Evolutionary conservation across 192 early-diverging fungal species (phyloP).

Genomic region (Funneliformis mosseae): DNA sequence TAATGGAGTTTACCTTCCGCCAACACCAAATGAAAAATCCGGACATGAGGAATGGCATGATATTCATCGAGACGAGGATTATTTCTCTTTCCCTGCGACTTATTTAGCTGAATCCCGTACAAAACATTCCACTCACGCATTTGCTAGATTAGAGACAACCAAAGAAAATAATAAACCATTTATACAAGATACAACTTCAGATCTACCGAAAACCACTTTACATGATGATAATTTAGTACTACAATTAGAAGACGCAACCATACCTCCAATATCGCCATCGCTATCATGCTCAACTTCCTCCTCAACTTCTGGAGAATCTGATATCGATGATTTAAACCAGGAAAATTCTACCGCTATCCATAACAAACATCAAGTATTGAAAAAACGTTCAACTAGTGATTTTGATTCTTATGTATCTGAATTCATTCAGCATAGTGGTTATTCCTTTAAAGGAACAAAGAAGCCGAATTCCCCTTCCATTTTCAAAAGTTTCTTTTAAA

Average conservation of each 20-base stretch:
- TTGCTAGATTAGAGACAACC: not conserved
- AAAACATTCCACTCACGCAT: not conserved
- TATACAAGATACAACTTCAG: not conserved
- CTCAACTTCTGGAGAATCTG: not conserved
- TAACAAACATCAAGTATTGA: not conserved
- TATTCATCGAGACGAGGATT: not conserved
- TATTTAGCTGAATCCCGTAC: not conserved
- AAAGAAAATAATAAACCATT: not conserved
- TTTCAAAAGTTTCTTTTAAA: not conserved
- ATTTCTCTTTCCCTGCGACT: not conserved
- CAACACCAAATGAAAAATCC: not conserved
- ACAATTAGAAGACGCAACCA: not conserved
- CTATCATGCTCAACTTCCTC: not conserved
- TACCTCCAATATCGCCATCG: not conserved
- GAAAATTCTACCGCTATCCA: not conserved
- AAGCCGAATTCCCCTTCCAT: not conserved
- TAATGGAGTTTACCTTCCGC: not conserved
- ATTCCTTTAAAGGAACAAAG: not conserved
- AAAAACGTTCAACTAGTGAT: not conserved
- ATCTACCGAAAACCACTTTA: not conserved
- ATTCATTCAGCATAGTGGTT: not conserved
- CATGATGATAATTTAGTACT: not conserved
- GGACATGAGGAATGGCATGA: not conserved
- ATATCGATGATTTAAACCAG: constrained; percentile 1
- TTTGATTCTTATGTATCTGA: not conserved